Evolutionary conservation across 305 asterid species (phyloP), one percentile per base, ranked within the genome.

Genomic region (Fraxinus nigra): DNA sequence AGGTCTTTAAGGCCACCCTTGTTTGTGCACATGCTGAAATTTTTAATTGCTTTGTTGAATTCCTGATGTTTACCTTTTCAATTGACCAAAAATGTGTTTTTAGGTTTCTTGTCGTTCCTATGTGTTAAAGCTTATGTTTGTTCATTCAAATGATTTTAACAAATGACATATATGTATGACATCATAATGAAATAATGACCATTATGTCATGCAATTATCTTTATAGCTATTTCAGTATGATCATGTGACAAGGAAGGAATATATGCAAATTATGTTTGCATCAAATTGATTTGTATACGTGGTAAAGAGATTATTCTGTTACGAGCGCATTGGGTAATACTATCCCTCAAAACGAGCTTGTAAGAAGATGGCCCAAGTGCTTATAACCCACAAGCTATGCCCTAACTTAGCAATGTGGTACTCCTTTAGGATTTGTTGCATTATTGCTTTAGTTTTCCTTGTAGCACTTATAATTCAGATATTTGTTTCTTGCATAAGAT

Each of bases 401-500:
- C 51, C 51, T 40, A 40, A 40, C 51, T 40, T 9, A 40, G 51
- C 16, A 3, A 40, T 40, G 51, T 40, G 51, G 51, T 40, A 40
- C 51, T 40, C 51, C 1, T 2, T 40, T 40, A 40, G 51, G 51
- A 40, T 40, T 10, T 40, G 16, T 40, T 40, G 3, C 16, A 40
- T 40, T 10, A 10, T 10, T 0, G 51, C 51, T 40, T 40, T 40
- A 40, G 51, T 40, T 40, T 40, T 40, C 16, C 51, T 40, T 40
- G 51, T 10, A 40, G 51, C 14, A 40, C 51, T 9, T 40, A 3
- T 40, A 10, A 40, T 10, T 40, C 16, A 10, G 51, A 10, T 2
- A 40, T 40, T 40, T 40, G 4, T 40, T 87, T 63, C 72, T 77
- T 51, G 80, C 84, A 13, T 82, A 81, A 95, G 99, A 85, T 88